Percentiles rank a stretch among this genome's conserved stretches.
Conservation (phyloP, 108 stramenopile genomes). For the Cyclotella distinguenda region DNA sequence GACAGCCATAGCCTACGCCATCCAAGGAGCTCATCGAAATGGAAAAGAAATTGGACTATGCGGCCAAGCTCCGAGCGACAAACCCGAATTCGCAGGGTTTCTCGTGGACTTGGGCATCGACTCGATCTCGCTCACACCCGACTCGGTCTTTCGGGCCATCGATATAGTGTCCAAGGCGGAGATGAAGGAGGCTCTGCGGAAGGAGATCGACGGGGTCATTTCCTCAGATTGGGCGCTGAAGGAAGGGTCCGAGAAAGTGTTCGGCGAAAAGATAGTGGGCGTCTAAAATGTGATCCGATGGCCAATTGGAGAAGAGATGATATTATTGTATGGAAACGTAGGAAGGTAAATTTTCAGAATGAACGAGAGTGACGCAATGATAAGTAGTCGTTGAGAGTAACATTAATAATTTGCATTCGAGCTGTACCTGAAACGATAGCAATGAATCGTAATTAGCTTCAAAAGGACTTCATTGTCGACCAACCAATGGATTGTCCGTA, state of each 20-base stretch:
- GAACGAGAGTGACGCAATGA: background rate
- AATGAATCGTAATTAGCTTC: too few relatives aligned
- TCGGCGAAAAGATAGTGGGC: background rate
- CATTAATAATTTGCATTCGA: too few relatives aligned
- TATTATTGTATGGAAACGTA: too few relatives aligned
- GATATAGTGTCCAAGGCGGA: conserved; percentile 32
- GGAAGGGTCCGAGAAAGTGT: background rate
- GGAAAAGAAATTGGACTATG: conserved; percentile 43
- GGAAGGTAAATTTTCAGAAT: too few relatives aligned
- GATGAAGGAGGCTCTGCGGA: conserved; percentile 9
- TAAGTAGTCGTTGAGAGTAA: background rate
- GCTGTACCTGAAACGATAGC: too few relatives aligned
- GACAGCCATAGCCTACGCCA: conserved; percentile 24
- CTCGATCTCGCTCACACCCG: conserved; percentile 47
- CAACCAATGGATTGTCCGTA: too few relatives aligned
- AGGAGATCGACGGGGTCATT: conserved; percentile 5
- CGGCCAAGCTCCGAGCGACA: conserved; percentile 49
- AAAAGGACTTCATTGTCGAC: too few relatives aligned
- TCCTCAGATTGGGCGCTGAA: background rate
- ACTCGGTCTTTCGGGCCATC: conserved; percentile 29
- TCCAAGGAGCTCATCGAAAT: conserved; percentile 34
- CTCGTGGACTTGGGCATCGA: conserved; percentile 51
- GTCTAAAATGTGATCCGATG: too few relatives aligned
- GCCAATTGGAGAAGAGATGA: too few relatives aligned
- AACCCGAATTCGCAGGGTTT: conserved; percentile 39